Evolutionary conservation across 768 basidiomycete genomes (phyloP).

Genomic region (Rhodotorula taiwanensis): DNA sequence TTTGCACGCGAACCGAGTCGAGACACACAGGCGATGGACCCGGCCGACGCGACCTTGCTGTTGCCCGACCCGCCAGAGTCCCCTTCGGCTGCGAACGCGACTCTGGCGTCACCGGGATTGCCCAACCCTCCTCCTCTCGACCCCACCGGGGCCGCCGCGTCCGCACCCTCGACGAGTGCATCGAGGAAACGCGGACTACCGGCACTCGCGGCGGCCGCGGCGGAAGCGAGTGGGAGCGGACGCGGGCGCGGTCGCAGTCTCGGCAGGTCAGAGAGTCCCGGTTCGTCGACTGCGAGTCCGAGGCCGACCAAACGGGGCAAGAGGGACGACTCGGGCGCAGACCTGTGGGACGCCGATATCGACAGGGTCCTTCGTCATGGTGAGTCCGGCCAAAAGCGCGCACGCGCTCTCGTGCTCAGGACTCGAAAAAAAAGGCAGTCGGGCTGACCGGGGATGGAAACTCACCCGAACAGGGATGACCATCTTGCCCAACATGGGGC

Average conservation of each 20-base stretch:
- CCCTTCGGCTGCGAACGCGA: too few relatives aligned
- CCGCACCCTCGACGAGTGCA: background rate
- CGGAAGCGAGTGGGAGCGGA: background rate
- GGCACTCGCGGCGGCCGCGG: background rate
- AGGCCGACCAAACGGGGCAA: background rate
- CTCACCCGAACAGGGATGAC: background rate
- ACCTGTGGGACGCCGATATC: slow-evolving; percentile 2
- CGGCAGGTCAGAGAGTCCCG: too few relatives aligned
- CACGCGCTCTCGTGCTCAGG: too few relatives aligned
- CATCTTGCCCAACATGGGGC: slow-evolving; percentile 12
- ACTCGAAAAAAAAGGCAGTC: too few relatives aligned
- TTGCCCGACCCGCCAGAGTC: too few relatives aligned
- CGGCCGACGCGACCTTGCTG: too few relatives aligned
- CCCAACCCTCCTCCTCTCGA: too few relatives aligned
- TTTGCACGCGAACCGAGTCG: too few relatives aligned
- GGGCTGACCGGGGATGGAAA: background rate
- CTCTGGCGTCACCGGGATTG: too few relatives aligned
- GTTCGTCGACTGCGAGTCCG: background rate
- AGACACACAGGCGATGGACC: too few relatives aligned
- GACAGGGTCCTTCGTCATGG: background rate
- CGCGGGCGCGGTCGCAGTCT: too few relatives aligned
- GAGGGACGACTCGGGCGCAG: background rate
- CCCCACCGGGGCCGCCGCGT: background rate
- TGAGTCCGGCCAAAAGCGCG: too few relatives aligned
- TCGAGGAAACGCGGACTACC: background rate